Percentiles rank a stretch among this genome's conserved stretches.
Evolutionary conservation across 2,329 filamentous ascomycete species (phyloP).

Genomic region (Calonectria crousiana): DNA sequence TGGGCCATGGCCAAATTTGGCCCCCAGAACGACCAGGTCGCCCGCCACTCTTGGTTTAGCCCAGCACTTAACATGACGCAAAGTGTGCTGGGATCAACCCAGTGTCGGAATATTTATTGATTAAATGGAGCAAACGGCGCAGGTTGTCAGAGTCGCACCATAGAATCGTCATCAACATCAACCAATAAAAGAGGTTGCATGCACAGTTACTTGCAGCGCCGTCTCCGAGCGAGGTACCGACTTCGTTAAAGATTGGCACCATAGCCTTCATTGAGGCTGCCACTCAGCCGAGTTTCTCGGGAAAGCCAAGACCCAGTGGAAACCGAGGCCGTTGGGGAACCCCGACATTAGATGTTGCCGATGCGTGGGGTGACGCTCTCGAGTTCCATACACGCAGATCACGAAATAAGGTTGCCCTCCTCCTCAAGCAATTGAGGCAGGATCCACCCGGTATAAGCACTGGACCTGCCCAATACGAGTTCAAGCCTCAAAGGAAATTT

Average conservation of each 20-base stretch:
- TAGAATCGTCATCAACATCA: neutral
- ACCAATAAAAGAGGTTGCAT: neutral
- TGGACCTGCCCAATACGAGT: neutral
- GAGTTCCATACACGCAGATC: neutral
- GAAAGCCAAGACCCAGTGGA: neutral
- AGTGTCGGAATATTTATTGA: neutral
- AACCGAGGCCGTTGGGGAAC: neutral
- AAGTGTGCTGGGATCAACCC: neutral
- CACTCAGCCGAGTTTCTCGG: neutral
- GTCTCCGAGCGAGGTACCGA: neutral
- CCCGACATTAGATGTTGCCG: neutral
- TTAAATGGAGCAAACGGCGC: neutral
- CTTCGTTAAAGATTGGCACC: neutral
- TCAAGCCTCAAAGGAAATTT: neutral
- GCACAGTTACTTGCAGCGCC: neutral
- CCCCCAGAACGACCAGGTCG: neutral
- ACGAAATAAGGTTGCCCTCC: neutral
- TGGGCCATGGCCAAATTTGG: neutral
- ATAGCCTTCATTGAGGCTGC: neutral
- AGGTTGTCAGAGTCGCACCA: neutral
- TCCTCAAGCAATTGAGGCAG: too few relatives aligned
- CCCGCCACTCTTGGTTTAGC: neutral
- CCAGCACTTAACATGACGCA: slow-evolving; percentile 2
- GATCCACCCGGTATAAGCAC: neutral
- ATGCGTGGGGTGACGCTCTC: neutral